Evolutionary conservation across 345 rosid species (phyloP).

Genomic region (Boechera retrofracta): DNA sequence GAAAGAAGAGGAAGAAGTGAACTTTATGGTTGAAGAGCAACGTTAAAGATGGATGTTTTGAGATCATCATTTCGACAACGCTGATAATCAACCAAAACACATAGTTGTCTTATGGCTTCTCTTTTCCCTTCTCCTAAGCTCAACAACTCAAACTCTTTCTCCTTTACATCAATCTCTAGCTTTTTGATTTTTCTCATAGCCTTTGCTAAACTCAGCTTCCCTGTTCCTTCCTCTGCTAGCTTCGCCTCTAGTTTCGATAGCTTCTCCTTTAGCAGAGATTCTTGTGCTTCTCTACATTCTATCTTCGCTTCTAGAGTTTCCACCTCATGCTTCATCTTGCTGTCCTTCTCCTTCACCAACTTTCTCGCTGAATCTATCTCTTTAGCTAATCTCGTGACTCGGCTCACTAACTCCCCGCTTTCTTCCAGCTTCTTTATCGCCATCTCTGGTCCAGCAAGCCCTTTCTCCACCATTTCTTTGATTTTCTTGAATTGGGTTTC

Average conservation of each 20-base stretch:
- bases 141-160: conserved; percentile 55
- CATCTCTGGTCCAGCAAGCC: conserved; percentile 49
- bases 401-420: conserved; percentile 35
- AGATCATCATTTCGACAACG: conserved; percentile 64
- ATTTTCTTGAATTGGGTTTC: conserved; percentile 42
- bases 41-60: conserved; percentile 55
- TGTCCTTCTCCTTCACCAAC: conserved; percentile 46
- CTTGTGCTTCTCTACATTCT: conserved; percentile 50
- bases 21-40: conserved; percentile 41
- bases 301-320: conserved; percentile 47
- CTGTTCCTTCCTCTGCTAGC: conserved; percentile 49
- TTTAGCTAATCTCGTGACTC: conserved; percentile 47
- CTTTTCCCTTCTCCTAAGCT: conserved; percentile 72
- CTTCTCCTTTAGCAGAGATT: conserved; percentile 49
- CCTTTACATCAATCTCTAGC: conserved; percentile 52
- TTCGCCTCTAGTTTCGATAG: conserved; percentile 50
- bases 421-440: conserved; percentile 49
- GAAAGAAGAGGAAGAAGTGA: not conserved
- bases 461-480: conserved; percentile 43
- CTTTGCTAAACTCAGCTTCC: conserved; percentile 48
- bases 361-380: conserved; percentile 57
- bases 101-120: conserved; percentile 94
- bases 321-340: conserved; percentile 42
- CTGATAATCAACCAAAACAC: conserved; percentile 80
- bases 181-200: conserved; percentile 44